A percentile compares a stretch with the other conserved stretches of the same genome.
phyloP scores from a whole-genome alignment of 2,329 filamentous ascomycete genomes.

The Basipetospora chlamydospora region DNA sequence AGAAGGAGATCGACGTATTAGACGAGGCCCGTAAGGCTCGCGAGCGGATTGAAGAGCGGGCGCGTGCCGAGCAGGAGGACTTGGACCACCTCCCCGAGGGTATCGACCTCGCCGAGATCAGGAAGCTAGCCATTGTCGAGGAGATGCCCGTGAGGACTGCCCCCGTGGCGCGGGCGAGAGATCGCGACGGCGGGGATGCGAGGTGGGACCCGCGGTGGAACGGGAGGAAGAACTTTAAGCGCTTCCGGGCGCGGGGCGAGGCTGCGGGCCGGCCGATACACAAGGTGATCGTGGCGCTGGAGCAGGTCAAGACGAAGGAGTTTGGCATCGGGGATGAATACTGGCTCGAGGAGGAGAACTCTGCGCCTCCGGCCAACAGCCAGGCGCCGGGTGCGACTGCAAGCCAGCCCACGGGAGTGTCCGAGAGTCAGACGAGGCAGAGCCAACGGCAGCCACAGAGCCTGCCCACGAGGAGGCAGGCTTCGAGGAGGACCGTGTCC shows the following conservation, averaged over 20 bases:
- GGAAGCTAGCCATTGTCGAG: slow-evolving; percentile 61
- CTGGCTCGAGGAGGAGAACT: slow-evolving; percentile 46
- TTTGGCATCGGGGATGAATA: slow-evolving; percentile 65
- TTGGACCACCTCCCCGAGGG: slow-evolving; percentile 39
- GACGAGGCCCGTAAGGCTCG: slow-evolving; percentile 46
- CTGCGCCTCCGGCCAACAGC: slow-evolving; percentile 6
- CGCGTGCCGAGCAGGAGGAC: slow-evolving; percentile 37
- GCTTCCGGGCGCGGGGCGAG: slow-evolving; percentile 52
- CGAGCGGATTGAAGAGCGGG: slow-evolving; percentile 52
- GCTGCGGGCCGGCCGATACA: slow-evolving; percentile 23
- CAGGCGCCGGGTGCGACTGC: slow-evolving; percentile 8
- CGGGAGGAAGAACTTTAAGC: slow-evolving; percentile 91
- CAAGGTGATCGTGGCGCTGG: slow-evolving; percentile 52
- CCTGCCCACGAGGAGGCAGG: slow-evolving; percentile 5
- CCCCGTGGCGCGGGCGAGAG: slow-evolving; percentile 19
- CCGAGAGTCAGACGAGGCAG: slow-evolving; percentile 7
- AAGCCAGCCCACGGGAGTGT: slow-evolving; percentile 12
- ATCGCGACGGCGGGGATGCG: slow-evolving; percentile 36
- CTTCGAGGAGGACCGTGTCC: slow-evolving; percentile 16
- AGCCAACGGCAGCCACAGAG: slow-evolving; percentile 10
- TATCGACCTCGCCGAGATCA: slow-evolving; percentile 59
- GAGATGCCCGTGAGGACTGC: slow-evolving; percentile 49
- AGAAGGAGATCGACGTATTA: slow-evolving; percentile 53
- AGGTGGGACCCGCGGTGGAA: slow-evolving; percentile 88
- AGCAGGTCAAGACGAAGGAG: slow-evolving; percentile 55